These are phyloP conservation scores for Ambrosiella cleistominuta DNA, from an alignment of 2,329 filamentous ascomycete genomes.

Conservation along the genomic window DNA sequence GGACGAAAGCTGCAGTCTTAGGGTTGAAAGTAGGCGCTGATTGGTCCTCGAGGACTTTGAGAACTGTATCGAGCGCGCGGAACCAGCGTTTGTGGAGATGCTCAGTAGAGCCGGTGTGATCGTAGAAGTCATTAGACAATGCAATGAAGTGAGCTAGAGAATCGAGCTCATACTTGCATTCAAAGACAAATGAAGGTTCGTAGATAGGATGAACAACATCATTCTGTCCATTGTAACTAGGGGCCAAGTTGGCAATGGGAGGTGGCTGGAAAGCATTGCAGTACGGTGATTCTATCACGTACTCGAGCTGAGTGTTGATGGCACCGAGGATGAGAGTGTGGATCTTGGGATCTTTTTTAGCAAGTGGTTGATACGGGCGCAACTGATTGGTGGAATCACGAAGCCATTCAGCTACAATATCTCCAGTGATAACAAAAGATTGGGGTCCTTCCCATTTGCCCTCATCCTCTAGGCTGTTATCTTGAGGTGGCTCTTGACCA, in stretches of 20 bases:
- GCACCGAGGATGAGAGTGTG: slow-evolving; percentile 72
- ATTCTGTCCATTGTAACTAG: slow-evolving; percentile 61
- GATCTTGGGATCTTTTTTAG: slow-evolving; percentile 63
- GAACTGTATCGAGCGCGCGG: slow-evolving; percentile 53
- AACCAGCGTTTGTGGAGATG: slow-evolving; percentile 71
- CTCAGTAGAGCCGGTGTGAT: slow-evolving; percentile 56
- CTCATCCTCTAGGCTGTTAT: slow-evolving; percentile 26
- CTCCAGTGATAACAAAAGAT: slow-evolving; percentile 82
- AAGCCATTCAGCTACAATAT: slow-evolving; percentile 87
- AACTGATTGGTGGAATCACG: slow-evolving; percentile 89
- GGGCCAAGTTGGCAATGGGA: slow-evolving; percentile 55
- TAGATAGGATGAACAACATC: slow-evolving; percentile 76
- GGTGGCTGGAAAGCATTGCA: slow-evolving; percentile 98
- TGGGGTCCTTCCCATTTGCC: slow-evolving; percentile 68
- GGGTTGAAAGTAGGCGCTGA: slow-evolving; percentile 64
- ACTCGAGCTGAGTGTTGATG: slow-evolving; percentile 91
- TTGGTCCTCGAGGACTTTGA: slow-evolving; percentile 61
- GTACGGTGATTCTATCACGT: slow-evolving; percentile 85
- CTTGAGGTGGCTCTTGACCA: slow-evolving; percentile 18
- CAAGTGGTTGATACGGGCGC: slow-evolving; percentile 70
- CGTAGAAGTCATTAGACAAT: slow-evolving; percentile 70
- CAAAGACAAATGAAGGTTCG: slow-evolving; percentile 72
- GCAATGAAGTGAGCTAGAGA: slow-evolving; percentile 83
- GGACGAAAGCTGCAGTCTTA: slow-evolving; percentile 42
- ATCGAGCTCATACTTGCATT: slow-evolving; percentile 98